phyloP scores from a whole-genome alignment of 805 yeast genomes.

The Priceomyces castillae region DNA sequence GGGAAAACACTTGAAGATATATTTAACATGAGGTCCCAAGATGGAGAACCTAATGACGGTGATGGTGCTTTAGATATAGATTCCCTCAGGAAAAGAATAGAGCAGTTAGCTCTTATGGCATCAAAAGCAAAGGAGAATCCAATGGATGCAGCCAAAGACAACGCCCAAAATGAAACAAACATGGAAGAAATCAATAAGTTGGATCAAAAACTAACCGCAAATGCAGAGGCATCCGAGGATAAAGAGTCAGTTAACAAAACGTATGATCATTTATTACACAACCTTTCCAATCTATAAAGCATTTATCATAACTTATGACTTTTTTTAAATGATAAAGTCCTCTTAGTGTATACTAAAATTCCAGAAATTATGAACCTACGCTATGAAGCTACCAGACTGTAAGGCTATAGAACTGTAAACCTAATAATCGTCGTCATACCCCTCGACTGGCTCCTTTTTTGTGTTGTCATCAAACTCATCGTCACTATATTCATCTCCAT shows the following conservation, averaged over 20 bases:
- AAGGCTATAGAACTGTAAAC: not conserved
- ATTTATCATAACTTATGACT: not conserved
- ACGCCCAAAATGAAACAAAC: not conserved
- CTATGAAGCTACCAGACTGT: not conserved
- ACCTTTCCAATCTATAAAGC: slow-evolving; percentile 9
- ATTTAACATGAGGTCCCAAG: slow-evolving; percentile 12
- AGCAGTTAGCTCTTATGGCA: slow-evolving; percentile 7
- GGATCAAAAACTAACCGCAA: not conserved
- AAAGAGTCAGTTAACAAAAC: slow-evolving; percentile 4
- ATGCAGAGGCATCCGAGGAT: not conserved
- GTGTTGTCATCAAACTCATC: slow-evolving; percentile 26
- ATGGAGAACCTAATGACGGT: slow-evolving; percentile 6
- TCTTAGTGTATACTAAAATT: not conserved
- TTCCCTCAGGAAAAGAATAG: slow-evolving; percentile 17
- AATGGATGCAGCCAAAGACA: not conserved
- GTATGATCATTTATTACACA: slow-evolving; percentile 22
- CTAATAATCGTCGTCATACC: slow-evolving; percentile 24
- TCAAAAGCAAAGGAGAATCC: not conserved
- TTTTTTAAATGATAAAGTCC: not conserved
- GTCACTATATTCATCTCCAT: slow-evolving; percentile 32
- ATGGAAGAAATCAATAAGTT: not conserved
- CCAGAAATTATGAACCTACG: not conserved
- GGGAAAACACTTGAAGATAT: slow-evolving; percentile 30
- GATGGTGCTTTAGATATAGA: slow-evolving; percentile 9
- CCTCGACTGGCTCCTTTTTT: slow-evolving; percentile 22